Evolutionary conservation across 805 yeast species (phyloP).

Genomic region (Alloascoidea africana): DNA sequence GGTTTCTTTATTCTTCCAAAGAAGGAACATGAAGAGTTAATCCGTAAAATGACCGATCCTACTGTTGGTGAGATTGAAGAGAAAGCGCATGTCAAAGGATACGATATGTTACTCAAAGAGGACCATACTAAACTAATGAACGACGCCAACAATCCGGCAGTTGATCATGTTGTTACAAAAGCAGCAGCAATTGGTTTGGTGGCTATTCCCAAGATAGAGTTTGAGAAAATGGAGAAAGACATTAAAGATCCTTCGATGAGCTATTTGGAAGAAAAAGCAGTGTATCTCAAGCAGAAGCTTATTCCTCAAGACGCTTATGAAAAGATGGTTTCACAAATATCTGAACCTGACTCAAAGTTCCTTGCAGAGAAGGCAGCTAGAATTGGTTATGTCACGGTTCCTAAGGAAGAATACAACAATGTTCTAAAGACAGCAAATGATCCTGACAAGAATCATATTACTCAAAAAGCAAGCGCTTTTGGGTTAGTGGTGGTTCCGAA

Average conservation of each 20-base stretch:
- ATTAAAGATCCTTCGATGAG: not conserved
- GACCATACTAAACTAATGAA: no score
- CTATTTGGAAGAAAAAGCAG: not conserved
- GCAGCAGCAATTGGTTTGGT: not conserved
- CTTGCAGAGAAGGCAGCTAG: slow-evolving; percentile 7
- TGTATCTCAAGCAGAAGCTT: not conserved
- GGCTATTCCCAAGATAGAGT: not conserved
- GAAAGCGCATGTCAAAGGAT: no score
- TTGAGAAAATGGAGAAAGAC: not conserved
- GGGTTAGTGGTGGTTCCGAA: slow-evolving; percentile 22
- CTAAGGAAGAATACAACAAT: slow-evolving; percentile 7
- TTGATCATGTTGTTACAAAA: not conserved
- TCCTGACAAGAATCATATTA: slow-evolving; percentile 7
- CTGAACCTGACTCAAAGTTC: not conserved
- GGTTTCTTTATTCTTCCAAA: slow-evolving; percentile 27
- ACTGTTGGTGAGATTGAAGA: slow-evolving; percentile 5
- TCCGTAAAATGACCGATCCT: slow-evolving; percentile 1
- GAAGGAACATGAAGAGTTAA: slow-evolving; percentile 23
- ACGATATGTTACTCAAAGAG: no score
- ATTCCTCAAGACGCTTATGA: not conserved
- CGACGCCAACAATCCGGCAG: no score
- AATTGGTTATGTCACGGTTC: slow-evolving; percentile 8
- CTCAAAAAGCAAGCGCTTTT: slow-evolving; percentile 15
- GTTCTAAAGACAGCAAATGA: not conserved
- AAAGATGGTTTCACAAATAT: no score